Conservation (phyloP, 225 moss, liverwort and hornwort genomes). For the Marchantia polymorpha region DNA sequence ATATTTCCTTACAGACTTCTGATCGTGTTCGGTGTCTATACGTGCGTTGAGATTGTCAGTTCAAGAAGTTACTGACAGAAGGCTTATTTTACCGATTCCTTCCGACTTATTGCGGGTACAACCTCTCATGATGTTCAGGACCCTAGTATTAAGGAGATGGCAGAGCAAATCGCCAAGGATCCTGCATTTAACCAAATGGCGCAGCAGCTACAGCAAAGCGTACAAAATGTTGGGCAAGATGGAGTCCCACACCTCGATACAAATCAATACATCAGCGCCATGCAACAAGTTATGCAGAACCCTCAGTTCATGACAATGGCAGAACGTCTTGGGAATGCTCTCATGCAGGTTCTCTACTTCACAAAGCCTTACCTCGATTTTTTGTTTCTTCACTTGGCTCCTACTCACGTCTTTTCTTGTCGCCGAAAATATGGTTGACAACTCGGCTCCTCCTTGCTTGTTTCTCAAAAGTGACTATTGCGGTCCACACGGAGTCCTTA, state of each 20-base stretch:
- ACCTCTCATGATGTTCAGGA: conserved; percentile 49
- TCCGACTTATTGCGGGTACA: too few relatives aligned
- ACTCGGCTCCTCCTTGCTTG: not conserved
- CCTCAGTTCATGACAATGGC: conserved; percentile 99
- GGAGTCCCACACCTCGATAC: conserved; percentile 87
- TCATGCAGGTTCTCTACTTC: conserved; percentile 75
- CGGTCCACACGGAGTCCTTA: too few relatives aligned
- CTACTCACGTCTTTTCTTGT: not conserved
- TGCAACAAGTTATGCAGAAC: conserved; percentile 99
- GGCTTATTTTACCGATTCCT: too few relatives aligned
- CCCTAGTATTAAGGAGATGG: conserved; percentile 99
- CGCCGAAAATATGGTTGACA: too few relatives aligned
- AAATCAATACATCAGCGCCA: conserved; percentile 84
- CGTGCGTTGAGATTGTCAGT: too few relatives aligned
- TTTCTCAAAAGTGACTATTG: not conserved
- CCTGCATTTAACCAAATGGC: conserved; percentile 99
- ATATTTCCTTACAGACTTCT: too few relatives aligned
- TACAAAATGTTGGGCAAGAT: conserved; percentile 70
- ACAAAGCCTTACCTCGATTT: not conserved
- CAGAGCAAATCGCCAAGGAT: conserved; percentile 97
- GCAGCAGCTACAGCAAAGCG: conserved; percentile 87
- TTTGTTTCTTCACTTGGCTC: not conserved
- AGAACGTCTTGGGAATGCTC: conserved; percentile 91
- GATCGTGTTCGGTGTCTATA: too few relatives aligned
- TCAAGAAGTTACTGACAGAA: too few relatives aligned